phyloP scores from a whole-genome alignment of 2,329 filamentous ascomycete genomes.

The Curvularia verruculosa region DNA sequence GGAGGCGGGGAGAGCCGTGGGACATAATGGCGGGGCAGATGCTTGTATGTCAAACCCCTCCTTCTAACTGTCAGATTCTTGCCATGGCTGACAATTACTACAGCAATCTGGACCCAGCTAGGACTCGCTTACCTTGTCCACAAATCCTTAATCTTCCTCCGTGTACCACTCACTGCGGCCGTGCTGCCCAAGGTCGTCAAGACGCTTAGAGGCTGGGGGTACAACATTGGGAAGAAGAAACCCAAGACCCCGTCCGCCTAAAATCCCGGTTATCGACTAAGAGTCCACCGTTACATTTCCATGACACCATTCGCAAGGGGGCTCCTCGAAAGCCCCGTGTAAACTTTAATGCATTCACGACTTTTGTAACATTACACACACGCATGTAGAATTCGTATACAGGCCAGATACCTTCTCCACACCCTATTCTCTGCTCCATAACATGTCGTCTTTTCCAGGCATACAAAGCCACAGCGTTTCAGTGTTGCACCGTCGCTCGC shows the following conservation, averaged over 20 bases:
- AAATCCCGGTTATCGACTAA: not conserved
- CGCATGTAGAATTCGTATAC: conserved; percentile 15
- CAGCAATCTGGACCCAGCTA: conserved; percentile 80
- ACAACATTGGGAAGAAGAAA: conserved; percentile 85
- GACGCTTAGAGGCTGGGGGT: conserved; percentile 84
- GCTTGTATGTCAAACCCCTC: conserved; percentile 69
- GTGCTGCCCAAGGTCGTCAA: conserved; percentile 95
- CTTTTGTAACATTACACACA: conserved; percentile 15
- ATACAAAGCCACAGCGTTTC: conserved; percentile 5
- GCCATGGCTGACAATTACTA: conserved; percentile 17
- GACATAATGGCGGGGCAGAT: conserved; percentile 64
- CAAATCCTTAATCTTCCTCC: conserved; percentile 95
- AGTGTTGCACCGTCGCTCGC: conserved; percentile 11
- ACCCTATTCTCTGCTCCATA: not conserved
- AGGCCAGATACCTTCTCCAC: not conserved
- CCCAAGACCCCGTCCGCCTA: conserved; percentile 31
- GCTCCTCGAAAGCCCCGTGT: conserved; percentile 1
- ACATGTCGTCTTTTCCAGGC: not conserved
- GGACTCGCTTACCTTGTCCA: conserved; percentile 95
- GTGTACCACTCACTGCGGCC: conserved; percentile 90
- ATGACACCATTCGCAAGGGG: not conserved
- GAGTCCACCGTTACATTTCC: not conserved
- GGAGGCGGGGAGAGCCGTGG: conserved; percentile 66
- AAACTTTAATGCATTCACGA: conserved; percentile 18
- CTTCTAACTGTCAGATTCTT: not conserved